phyloP scores from a whole-genome alignment of 169 alveolate species.

The Plasmodium inui region DNA sequence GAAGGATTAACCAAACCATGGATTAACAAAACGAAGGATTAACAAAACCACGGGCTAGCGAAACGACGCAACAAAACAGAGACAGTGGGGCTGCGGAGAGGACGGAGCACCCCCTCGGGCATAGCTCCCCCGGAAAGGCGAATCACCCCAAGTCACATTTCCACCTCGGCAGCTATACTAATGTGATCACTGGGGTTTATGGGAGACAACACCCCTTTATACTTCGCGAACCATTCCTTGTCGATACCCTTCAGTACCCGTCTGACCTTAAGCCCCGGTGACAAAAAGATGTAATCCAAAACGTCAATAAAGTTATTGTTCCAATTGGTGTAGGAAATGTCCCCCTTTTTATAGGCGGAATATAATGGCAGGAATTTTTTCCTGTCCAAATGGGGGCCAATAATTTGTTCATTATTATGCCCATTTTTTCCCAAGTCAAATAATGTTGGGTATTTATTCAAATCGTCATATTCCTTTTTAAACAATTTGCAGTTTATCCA shows the following conservation, averaged over 20 bases:
- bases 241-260: conserved; percentile 48
- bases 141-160: conserved; percentile 9
- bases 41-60: neutral
- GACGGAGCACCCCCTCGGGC: neutral
- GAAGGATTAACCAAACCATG: no score
- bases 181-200: conserved; percentile 68
- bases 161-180: conserved; percentile 71
- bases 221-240: conserved; percentile 6
- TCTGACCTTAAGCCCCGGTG: conserved; percentile 58
- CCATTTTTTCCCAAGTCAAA: conserved; percentile 23
- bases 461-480: conserved; percentile 73
- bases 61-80: neutral
- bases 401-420: conserved; percentile 9
- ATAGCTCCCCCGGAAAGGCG: neutral
- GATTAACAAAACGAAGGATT: no score
- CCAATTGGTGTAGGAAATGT: conserved; percentile 65
- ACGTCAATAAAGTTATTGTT: conserved; percentile 73
- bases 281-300: conserved; percentile 62
- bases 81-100: neutral
- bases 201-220: conserved; percentile 53
- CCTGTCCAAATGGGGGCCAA: conserved; percentile 61
- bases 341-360: conserved; percentile 68
- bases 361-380: conserved; percentile 38
- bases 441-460: conserved; percentile 58
- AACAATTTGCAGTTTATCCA: conserved; percentile 56